A percentile compares a stretch with the other conserved stretches of the same genome.
These are phyloP conservation scores for Wickerhamomyces subpelliculosus DNA, from an alignment of 805 yeast species.

Conservation along the genomic window DNA sequence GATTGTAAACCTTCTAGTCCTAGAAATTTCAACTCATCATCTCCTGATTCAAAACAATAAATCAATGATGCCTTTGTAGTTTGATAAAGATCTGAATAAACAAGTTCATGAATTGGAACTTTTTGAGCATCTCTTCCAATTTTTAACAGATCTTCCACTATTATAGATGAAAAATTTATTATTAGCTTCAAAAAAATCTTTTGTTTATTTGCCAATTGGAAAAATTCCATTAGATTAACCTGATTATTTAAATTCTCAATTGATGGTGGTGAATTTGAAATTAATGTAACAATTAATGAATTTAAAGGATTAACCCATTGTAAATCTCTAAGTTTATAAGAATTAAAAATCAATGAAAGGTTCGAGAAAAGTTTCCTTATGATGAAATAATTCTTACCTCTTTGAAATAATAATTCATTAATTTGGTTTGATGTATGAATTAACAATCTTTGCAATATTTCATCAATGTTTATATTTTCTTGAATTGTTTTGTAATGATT, in stretches of 20 bases:
- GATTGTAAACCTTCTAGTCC: conserved; percentile 27
- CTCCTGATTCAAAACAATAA: conserved; percentile 8
- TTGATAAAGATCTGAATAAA: conserved; percentile 30
- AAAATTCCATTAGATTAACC: conserved; percentile 7
- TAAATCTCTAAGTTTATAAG: conserved; percentile 22
- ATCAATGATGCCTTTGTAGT: conserved; percentile 18
- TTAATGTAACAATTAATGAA: conserved; percentile 16
- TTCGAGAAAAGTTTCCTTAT: conserved; percentile 53
- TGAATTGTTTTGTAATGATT: conserved; percentile 21
- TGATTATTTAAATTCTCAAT: not conserved
- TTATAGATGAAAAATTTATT: conserved; percentile 34
- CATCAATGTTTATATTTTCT: conserved; percentile 10
- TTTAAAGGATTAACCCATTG: conserved; percentile 36
- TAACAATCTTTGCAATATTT: conserved; percentile 7
- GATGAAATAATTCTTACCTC: conserved; percentile 31
- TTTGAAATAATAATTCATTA: conserved; percentile 6
- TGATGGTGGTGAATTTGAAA: conserved; percentile 8
- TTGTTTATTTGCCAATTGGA: conserved; percentile 5
- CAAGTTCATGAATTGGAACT: conserved; percentile 28
- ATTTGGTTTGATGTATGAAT: conserved; percentile 9
- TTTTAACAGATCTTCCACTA: conserved; percentile 46
- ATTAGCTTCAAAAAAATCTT: conserved; percentile 8
- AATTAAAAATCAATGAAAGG: conserved; percentile 37
- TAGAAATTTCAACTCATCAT: conserved; percentile 3
- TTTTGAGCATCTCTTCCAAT: conserved; percentile 18